Conservation (phyloP, 2,329 filamentous ascomycete species). For the Aspergillus unguis region DNA sequence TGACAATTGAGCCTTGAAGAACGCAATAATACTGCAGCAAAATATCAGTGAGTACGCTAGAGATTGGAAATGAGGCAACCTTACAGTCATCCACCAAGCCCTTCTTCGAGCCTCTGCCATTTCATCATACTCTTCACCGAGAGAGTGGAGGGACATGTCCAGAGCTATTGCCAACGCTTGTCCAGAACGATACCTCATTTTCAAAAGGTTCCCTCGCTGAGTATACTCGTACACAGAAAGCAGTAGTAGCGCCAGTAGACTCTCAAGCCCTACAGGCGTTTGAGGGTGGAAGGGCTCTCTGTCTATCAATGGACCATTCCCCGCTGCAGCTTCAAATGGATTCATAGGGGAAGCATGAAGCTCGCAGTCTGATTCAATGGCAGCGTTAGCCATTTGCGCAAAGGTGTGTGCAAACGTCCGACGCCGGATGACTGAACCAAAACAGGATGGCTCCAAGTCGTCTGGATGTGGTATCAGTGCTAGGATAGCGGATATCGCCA, state of each 20-base stretch:
- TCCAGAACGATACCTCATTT: constrained; percentile 46
- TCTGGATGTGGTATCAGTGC: constrained; percentile 42
- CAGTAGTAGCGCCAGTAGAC: constrained; percentile 40
- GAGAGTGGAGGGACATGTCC: constrained; percentile 42
- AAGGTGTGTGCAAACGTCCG: constrained; percentile 41
- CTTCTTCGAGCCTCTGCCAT: constrained; percentile 42
- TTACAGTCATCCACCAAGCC: constrained; percentile 50
- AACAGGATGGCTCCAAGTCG: constrained; percentile 36
- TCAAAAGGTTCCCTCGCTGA: constrained; percentile 44
- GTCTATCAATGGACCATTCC: constrained; percentile 28
- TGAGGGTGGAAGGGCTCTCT: constrained; percentile 38
- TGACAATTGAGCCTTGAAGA: constrained; percentile 45
- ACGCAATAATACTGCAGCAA: constrained; percentile 42
- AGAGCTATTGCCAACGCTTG: constrained; percentile 44
- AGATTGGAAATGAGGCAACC: constrained; percentile 3
- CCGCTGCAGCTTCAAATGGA: constrained; percentile 40
- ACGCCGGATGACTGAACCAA: constrained; percentile 35
- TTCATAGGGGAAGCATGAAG: constrained; percentile 39
- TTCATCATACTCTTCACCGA: constrained; percentile 32
- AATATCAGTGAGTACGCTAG: neutral
- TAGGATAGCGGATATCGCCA: constrained; percentile 44
- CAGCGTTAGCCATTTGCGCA: constrained; percentile 37
- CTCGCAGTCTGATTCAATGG: constrained; percentile 44
- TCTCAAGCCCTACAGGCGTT: constrained; percentile 42
- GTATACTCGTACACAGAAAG: constrained; percentile 47